Conservation (phyloP, 1,284 basidiomycete genomes). For the Cutaneotrichosporon arboriforme region DNA sequence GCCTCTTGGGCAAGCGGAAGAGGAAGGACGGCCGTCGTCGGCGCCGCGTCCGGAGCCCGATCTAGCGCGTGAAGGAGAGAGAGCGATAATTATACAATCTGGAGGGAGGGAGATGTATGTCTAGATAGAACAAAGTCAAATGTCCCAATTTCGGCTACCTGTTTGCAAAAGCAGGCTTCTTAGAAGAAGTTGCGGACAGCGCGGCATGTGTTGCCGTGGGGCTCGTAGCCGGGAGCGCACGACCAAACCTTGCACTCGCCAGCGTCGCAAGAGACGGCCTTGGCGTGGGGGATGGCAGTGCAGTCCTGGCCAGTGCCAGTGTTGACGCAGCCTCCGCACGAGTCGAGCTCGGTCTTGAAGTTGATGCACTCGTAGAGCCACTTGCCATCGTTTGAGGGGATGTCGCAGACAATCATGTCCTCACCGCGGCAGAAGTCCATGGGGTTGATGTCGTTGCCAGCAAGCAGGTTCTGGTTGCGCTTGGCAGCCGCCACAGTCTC, state of each 20-base stretch:
- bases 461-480: constrained; percentile 26
- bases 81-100: constrained; percentile 2
- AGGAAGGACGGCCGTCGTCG: background rate
- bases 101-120: constrained; percentile 2
- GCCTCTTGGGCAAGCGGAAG: background rate
- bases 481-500: background rate
- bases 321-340: constrained; percentile 67
- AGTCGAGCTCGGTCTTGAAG: constrained; percentile 43
- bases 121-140: background rate
- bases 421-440: constrained; percentile 36
- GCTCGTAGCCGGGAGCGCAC: constrained; percentile 57
- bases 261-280: constrained; percentile 62
- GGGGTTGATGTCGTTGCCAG: constrained; percentile 27
- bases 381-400: constrained; percentile 22
- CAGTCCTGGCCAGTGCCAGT: constrained; percentile 64
- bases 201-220: background rate
- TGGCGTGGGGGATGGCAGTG: constrained; percentile 57
- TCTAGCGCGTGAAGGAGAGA: background rate
- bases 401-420: constrained; percentile 34
- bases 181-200: background rate
- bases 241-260: constrained; percentile 61
- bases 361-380: constrained; percentile 50
- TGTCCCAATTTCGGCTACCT: background rate
- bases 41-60: background rate
- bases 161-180: background rate